Evolutionary conservation across 2,329 filamentous ascomycete genomes (phyloP), one percentile per base, ranked within the genome.

Genomic region (Albifimbria verrucaria): DNA sequence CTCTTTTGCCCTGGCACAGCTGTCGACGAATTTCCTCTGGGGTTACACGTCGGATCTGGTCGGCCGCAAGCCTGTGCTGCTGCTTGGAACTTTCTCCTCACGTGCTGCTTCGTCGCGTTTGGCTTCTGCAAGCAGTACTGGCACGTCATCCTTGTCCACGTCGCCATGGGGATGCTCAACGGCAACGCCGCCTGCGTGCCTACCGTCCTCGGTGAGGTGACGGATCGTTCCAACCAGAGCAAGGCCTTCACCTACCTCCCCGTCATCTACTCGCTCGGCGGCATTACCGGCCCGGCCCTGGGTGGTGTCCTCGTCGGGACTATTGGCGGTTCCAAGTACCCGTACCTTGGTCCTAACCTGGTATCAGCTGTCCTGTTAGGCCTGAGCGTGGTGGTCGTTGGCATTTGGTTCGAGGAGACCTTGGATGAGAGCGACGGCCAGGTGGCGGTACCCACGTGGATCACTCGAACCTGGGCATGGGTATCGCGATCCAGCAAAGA

Each of bases 131-230:
- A 74, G 56, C 87, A 80, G 2, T 83, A 96, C 55, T 90, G 86
- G 83, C 92, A 97, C 68, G 86, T 95, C 2, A 79, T 97, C 15
- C 58, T 90, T 17, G 90, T 96, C 1, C 94, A 99, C 67, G 83
- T 88, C 2, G 75, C 92, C 57, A 97, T 97, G 92, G 94, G 94
- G 3, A 68, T 96, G 50, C 83, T 96, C 49, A 99, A 97, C 68
- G 94, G 94, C 50, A 99, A 99, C 64, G 92, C 94, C 25, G 93
- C 91, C 4, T 87, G 97, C 12, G 92, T 99, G 15, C 93, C 91
- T 7, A 97, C 94, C 0, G 96, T 93, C 48, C 72, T 99, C 48
- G 94, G 94, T 41, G 94, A 99, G 70, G 88, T 99, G 50, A 99
- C 94, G 2, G 92, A 97, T 67, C 85, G 91, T 51, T 94, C 88